Percentiles rank a stretch among this genome's conserved stretches.
Conservation (phyloP, 139 green algal genomes). For the Mesotaenium endlicherianum region DNA sequence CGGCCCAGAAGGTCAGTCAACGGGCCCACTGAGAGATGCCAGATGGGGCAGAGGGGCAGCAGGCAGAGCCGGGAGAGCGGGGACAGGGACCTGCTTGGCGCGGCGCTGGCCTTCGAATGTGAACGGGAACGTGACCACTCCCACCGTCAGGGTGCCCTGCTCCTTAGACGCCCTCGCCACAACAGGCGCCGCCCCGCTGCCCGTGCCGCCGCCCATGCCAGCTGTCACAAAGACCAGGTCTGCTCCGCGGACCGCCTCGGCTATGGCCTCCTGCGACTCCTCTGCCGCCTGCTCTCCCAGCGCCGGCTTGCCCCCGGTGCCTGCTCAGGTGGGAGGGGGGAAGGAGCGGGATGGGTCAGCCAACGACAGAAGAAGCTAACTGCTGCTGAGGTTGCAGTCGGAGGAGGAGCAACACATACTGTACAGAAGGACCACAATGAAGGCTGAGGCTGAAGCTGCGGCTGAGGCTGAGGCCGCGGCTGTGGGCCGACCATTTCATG, state of each 20-base stretch:
- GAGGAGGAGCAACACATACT: too few species aligned
- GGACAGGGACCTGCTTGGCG: constrained; percentile 39
- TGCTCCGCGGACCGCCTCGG: constrained; percentile 60
- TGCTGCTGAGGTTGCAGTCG: too few species aligned
- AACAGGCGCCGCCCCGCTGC: constrained; percentile 84
- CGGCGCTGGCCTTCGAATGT: constrained; percentile 82
- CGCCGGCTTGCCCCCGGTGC: constrained; percentile 85
- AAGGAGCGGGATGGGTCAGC: not conserved
- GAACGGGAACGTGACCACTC: constrained; percentile 93
- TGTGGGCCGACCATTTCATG: too few species aligned
- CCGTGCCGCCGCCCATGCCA: constrained; percentile 59
- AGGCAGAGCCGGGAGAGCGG: too few species aligned
- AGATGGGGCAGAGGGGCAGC: too few species aligned
- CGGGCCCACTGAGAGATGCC: too few species aligned
- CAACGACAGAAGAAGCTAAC: constrained; percentile 19
- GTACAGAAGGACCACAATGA: too few species aligned
- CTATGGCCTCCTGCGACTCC: constrained; percentile 80
- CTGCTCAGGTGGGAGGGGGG: not conserved
- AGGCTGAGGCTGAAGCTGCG: too few species aligned
- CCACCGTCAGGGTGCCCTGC: constrained; percentile 81
- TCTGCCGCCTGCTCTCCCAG: constrained; percentile 84
- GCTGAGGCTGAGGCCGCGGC: too few species aligned
- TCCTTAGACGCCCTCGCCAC: constrained; percentile 78
- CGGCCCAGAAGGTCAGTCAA: too few species aligned
- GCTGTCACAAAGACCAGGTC: constrained; percentile 89